Evolutionary conservation across 495 filamentous ascomycete species (phyloP).

Genomic region (Neurospora sp.): DNA sequence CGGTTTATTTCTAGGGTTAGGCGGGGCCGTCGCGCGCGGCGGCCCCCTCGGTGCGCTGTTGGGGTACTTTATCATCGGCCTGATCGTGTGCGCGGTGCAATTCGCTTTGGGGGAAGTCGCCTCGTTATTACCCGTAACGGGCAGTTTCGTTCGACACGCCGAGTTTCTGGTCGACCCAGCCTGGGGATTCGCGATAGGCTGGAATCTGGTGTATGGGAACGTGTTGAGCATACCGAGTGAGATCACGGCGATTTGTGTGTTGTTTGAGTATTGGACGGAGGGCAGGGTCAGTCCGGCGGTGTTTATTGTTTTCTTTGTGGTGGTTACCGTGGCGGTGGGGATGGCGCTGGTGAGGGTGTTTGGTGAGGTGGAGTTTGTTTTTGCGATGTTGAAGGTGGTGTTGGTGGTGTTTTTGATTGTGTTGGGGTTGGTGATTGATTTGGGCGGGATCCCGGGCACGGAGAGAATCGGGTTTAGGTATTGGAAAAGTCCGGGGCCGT

Average conservation of each 20-base stretch:
- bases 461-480: conserved; percentile 54
- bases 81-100: conserved; percentile 41
- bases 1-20: conserved; percentile 42
- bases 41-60: conserved; percentile 42
- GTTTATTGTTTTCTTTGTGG: conserved; percentile 47
- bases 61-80: conserved; percentile 43
- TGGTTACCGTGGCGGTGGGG: conserved; percentile 43
- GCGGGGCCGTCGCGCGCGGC: conserved; percentile 36
- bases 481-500: conserved; percentile 62
- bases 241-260: conserved; percentile 50
- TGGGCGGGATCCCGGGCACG: conserved; percentile 48
- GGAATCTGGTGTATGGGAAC: conserved; percentile 43
- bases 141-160: conserved; percentile 52
- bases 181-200: conserved; percentile 71
- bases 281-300: conserved; percentile 31
- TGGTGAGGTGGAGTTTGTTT: conserved; percentile 52
- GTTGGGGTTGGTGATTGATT: conserved; percentile 56
- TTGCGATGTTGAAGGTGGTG: conserved; percentile 52
- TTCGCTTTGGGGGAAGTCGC: conserved; percentile 51
- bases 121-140: conserved; percentile 52
- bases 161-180: conserved; percentile 67
- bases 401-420: conserved; percentile 57
- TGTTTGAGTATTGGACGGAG: conserved; percentile 45
- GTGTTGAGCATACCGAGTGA: conserved; percentile 46
- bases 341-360: conserved; percentile 48